Base-by-base conservation (phyloP, 768 basidiomycete species). In the Crassisporium funariophilum region DNA sequence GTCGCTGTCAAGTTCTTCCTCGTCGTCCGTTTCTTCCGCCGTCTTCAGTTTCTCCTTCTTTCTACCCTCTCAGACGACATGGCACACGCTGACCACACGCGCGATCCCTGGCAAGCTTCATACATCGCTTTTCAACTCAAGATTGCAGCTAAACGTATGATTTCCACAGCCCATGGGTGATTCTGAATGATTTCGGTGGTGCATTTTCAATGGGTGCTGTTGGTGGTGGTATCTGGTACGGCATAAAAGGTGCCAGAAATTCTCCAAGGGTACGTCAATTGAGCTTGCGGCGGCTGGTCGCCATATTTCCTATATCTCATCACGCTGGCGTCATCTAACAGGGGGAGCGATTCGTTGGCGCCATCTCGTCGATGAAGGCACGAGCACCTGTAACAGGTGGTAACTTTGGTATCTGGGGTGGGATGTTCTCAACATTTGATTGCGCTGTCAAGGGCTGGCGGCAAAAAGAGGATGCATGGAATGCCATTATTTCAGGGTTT, bases 381-480 rank as follows among this genome's bases (percentile, higher is more conserved):
- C 83, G 97, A 46, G 95, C 97, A 50, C 97, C 97, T 3, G 97
- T 99, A 20, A 93, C 95, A 9, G 97, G 97, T 40, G 97, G 95
- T 21, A 95, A 98, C 72, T 97, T 95, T 65, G 88, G 89, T 58
- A 87, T 91, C 12, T 92, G 91, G 89, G 91, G 95, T 64, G 97
- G 95, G 56, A 88, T 99, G 84, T 99, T 99, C 68, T 98, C 94
- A 35, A 90, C 92, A 24, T 99, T 97, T 58, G 97, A 98, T 68
- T 99, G 97, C 67, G 94, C 94, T 1, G 88, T 99, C 57, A 98
- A 99, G 71, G 91, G 93, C 11, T 91, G 83, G 75, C 79, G 94
- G 65, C 93, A 97, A 74, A 97, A 98, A 66, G 94, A 97, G 70
- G 95, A 97, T 67, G 90, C 95, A 41, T 99, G 94, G 94, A 99